phyloP scores from a whole-genome alignment of 805 yeast species.

The Candida vaughaniae region DNA sequence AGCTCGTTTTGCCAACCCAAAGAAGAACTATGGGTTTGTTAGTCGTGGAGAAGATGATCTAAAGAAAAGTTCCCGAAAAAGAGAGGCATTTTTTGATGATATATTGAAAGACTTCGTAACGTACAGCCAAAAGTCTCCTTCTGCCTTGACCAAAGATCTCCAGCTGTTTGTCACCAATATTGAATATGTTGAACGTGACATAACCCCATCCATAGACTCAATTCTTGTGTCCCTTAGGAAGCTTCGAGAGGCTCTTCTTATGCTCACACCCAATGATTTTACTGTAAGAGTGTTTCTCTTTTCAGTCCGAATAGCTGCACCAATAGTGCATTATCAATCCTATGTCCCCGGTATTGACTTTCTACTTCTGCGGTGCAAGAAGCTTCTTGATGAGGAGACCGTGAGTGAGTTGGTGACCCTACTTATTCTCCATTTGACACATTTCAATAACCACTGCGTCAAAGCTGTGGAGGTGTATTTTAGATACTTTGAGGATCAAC shows the following conservation, averaged over 20 bases:
- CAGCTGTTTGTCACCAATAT: background rate
- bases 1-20: slow-evolving; percentile 6
- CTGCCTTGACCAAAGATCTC: slow-evolving; percentile 1
- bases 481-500: slow-evolving; percentile 21
- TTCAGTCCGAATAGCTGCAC: slow-evolving; percentile 46
- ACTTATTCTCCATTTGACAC: slow-evolving; percentile 45
- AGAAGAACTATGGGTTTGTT: slow-evolving; percentile 45
- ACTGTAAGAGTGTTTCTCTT: slow-evolving; percentile 46
- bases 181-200: background rate
- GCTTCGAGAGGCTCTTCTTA: slow-evolving; percentile 54
- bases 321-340: slow-evolving; percentile 50
- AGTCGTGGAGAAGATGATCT: slow-evolving; percentile 61
- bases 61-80: slow-evolving; percentile 41
- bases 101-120: slow-evolving; percentile 30
- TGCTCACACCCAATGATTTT: slow-evolving; percentile 35
- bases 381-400: slow-evolving; percentile 29
- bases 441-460: slow-evolving; percentile 33
- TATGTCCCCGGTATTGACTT: slow-evolving; percentile 53
- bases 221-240: slow-evolving; percentile 41
- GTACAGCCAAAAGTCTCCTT: slow-evolving; percentile 23
- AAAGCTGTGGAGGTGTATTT: slow-evolving; percentile 31
- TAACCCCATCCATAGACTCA: slow-evolving; percentile 18
- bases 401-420: slow-evolving; percentile 40
- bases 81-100: slow-evolving; percentile 39
- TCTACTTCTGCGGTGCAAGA: slow-evolving; percentile 17